Base-by-base conservation (phyloP, 257 asterid genomes). In the Penstemon newberryi region DNA sequence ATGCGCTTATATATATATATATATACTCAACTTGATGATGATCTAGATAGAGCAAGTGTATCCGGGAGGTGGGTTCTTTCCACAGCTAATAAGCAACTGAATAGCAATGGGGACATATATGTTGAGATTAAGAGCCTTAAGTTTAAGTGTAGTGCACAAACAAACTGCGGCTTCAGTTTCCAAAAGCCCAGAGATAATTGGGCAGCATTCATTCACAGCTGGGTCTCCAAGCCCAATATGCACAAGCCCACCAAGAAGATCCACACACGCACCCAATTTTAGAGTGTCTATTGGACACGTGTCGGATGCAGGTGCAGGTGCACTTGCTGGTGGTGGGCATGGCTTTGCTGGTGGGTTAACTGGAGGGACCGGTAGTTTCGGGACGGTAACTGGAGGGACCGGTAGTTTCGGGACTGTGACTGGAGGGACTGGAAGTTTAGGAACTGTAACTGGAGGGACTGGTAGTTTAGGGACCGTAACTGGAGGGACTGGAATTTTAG, bases 31-130 rank as follows among this genome's bases (percentile, higher is more conserved):
- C 56, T 19, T 56, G 12, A 54, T 41, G 66, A 57, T 40, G 33
- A 25, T 51, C 77, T 79, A 90, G 82, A 86, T 60, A 61, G 91
- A 70, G 87, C 97, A 90, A 66, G 96, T 88, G 84, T 64, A 90
- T 72, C 97, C 97, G 70, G 96, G 96, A 0, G 97, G 97, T 36
- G 97, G 97, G 8, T 83, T 69, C 76, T 90, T 86, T 12, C 96
- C 97, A 71, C 97, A 90, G 59, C 82, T 83, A 61, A 81, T 71
- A 19, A 90, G 95, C 7, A 90, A 87, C 81, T 90, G 75, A 49
- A 88, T 87, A 59, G 95, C 96, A 60, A 90, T 40, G 1, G 97
- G 97, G 46, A 88, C 85, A 19, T 11, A 84, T 5, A 88, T 39
- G 0, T 86, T 56, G 15, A 90, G 84, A 67, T 88, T 83, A 8